These are phyloP conservation scores for Sporisorium exsertum DNA, from an alignment of 1,284 basidiomycete species.

Conservation along the genomic window DNA sequence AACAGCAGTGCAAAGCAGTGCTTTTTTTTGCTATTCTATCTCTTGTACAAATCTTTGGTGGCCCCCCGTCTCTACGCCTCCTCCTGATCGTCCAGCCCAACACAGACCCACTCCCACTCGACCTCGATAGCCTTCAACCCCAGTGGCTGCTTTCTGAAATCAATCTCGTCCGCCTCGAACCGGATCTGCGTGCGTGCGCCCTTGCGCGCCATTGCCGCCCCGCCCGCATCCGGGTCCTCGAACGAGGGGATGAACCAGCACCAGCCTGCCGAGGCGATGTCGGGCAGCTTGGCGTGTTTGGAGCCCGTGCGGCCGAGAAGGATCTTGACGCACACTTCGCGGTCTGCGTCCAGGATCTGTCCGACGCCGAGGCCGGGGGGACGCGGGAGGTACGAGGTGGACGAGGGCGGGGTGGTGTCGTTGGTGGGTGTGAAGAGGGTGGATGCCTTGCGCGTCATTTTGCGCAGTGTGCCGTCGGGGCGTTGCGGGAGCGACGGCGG, in stretches of 20 bases:
- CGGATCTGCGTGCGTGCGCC: constrained; percentile 32
- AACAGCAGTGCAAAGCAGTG: too few relatives aligned
- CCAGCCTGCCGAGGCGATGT: constrained; percentile 65
- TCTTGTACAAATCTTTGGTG: too few relatives aligned
- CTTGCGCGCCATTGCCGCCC: constrained; percentile 6
- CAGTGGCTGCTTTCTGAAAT: constrained; percentile 67
- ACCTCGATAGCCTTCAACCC: constrained; percentile 63
- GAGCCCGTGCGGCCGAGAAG: constrained; percentile 64
- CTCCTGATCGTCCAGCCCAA: constrained; percentile 27
- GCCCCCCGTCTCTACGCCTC: constrained; percentile 1
- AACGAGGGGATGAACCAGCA: constrained; percentile 69
- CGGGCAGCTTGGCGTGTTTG: constrained; percentile 65
- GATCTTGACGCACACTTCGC: constrained; percentile 66
- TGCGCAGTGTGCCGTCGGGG: neutral
- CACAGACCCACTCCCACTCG: constrained; percentile 65
- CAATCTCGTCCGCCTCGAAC: constrained; percentile 63
- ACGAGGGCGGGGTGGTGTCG: constrained; percentile 31
- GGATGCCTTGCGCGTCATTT: constrained; percentile 26
- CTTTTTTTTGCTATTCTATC: too few relatives aligned
- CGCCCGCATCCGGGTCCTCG: constrained; percentile 51
- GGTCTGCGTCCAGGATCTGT: constrained; percentile 61
- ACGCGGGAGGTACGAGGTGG: constrained; percentile 26
- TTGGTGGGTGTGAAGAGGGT: constrained; percentile 2
- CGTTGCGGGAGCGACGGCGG: neutral
- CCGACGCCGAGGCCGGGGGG: constrained; percentile 10